Conservation (phyloP, 441 rosid species). For the Lepidium campestre region DNA sequence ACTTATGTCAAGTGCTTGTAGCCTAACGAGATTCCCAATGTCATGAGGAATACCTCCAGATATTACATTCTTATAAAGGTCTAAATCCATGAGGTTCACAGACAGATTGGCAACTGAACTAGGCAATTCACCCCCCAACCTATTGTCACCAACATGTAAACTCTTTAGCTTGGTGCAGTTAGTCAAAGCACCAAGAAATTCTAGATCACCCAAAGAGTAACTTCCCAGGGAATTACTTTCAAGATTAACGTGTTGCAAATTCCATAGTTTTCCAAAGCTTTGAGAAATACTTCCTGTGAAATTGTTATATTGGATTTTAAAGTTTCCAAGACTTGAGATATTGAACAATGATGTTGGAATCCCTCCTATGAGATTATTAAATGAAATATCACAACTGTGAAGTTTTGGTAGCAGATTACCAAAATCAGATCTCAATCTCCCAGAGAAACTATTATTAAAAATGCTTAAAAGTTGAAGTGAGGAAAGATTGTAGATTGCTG, state of each 20-base stretch:
- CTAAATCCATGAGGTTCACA: accelerated
- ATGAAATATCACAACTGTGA: too few species aligned
- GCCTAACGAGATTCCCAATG: background rate
- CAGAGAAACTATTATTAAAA: background rate
- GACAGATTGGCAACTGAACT: background rate
- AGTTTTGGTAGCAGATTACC: background rate
- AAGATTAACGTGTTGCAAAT: accelerated
- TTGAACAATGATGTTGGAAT: background rate
- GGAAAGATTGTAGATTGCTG: background rate
- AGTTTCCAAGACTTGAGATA: background rate
- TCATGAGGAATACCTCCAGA: background rate
- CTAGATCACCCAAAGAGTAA: background rate
- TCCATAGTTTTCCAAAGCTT: background rate
- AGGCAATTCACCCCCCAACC: background rate
- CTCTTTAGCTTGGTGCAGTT: background rate
- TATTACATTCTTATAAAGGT: accelerated
- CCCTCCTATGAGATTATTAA: background rate
- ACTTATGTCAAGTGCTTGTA: accelerated
- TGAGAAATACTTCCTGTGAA: background rate
- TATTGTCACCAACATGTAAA: background rate
- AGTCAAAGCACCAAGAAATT: background rate
- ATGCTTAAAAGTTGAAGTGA: background rate
- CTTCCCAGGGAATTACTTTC: background rate
- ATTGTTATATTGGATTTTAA: background rate
- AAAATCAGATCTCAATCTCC: background rate